Base-by-base conservation (phyloP, 2,329 filamentous ascomycete genomes). In the Beauveria varroae region DNA sequence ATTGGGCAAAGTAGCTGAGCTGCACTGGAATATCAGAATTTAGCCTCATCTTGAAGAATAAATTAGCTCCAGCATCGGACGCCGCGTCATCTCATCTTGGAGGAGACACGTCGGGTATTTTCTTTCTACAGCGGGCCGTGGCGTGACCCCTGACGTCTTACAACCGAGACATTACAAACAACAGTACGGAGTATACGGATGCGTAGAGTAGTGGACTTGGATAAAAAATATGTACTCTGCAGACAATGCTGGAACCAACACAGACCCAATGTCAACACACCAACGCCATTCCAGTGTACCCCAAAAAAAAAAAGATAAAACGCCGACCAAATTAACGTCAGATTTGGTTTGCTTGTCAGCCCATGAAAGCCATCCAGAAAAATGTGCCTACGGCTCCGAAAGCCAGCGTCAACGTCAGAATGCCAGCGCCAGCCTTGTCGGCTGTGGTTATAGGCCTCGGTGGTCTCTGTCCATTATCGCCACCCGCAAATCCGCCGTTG, bases 291-390 rank as follows among this genome's bases (percentile, higher is more conserved):
- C 12, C 20, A 26, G n/a, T 26, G 24, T 47, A 37, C 34, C 46
- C 46, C 54, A 60, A 50, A 49, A 43, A 49, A 8, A 5, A 52
- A 16, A 43, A 43, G 12, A 37, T 14, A 14, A 37, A 55, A 60
- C 43, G 51, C 58, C 50, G 14, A 26, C 26, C 20, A 28, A 43
- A n/a, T n/a, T 44, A 14, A 8, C 10, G 28, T 7, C 2, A 54
- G 20, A 20, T 16, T 14, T 12, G n/a, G 22, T 22, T 30, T 22
- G 22, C 16, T 28, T 28, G 12, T 54, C 5, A 62, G 12, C 72
- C 69, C 60, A 70, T 68, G n/a, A 63, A 60, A 62, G 76, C 78
- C 79, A 83, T 82, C 81, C 81, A 83, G 34, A 74, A 71, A 69
- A 80, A 82, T 5, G 75, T 75, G 18, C 75, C 74, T 2, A 79